These are phyloP conservation scores for Leishmania tarentolae DNA, from an alignment of 208 protist genomes.

Conservation along the genomic window DNA sequence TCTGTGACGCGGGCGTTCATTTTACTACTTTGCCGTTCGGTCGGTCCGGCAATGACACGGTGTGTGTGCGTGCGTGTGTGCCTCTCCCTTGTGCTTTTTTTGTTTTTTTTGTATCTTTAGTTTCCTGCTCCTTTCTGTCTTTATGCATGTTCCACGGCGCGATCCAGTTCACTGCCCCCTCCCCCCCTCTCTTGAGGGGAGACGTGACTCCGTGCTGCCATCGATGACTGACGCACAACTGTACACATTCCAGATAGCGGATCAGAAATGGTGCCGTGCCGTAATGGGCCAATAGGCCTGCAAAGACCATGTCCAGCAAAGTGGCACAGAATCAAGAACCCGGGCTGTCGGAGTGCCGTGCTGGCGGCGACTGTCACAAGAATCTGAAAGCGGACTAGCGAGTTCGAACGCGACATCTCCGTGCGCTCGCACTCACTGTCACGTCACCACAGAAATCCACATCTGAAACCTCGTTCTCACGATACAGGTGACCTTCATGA, in stretches of 20 bases:
- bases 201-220: background rate
- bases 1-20: no score
- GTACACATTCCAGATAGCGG: background rate
- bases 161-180: background rate
- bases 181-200: background rate
- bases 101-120: background rate
- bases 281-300: background rate
- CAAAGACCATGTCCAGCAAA: background rate
- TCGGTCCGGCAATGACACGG: no score
- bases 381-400: background rate
- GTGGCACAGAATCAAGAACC: background rate
- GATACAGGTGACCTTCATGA: background rate
- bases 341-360: background rate
- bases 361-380: background rate
- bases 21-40: no score
- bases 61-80: no score
- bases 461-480: background rate
- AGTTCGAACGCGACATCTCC: no score
- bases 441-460: no score
- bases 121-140: background rate
- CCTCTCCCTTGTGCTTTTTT: background rate
- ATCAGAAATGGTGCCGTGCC: background rate
- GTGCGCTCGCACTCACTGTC: no score
- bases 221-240: background rate
- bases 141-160: background rate